Percentiles rank a stretch among this genome's conserved stretches.
These are phyloP conservation scores for Mixia osmundae DNA, from an alignment of 1,284 basidiomycete genomes.

Conservation along the genomic window DNA sequence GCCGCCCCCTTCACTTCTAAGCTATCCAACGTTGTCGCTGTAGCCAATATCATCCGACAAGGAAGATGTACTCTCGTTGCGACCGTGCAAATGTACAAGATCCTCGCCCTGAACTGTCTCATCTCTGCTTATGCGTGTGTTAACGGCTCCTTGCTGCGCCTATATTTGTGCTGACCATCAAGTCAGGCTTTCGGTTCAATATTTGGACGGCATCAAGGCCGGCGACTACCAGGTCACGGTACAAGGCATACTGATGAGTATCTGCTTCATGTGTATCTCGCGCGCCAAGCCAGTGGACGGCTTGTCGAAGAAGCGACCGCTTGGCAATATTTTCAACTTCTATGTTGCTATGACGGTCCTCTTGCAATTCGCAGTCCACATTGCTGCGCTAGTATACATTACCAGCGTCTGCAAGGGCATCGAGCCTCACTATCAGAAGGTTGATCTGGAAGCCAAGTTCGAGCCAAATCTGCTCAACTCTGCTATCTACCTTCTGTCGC, in stretches of 20 bases:
- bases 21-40: conserved; percentile 71
- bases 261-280: conserved; percentile 90
- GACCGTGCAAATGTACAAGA: conserved; percentile 98
- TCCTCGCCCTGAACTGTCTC: conserved; percentile 77
- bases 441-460: conserved; percentile 84
- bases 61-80: conserved; percentile 89
- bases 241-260: conserved; percentile 68
- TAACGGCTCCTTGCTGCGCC: not conserved
- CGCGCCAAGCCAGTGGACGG: conserved; percentile 90
- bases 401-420: conserved; percentile 50
- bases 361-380: conserved; percentile 75
- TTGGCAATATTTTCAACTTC: conserved; percentile 84
- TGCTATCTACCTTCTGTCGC: conserved; percentile 72
- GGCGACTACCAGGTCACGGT: conserved; percentile 46
- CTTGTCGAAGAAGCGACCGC: conserved; percentile 63
- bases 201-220: conserved; percentile 90
- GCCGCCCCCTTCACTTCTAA: conserved; percentile 94
- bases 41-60: conserved; percentile 85
- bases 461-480: conserved; percentile 80
- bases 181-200: conserved; percentile 53
- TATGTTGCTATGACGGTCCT: conserved; percentile 78
- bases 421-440: conserved; percentile 33
- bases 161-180: not conserved
- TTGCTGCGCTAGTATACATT: conserved; percentile 67
- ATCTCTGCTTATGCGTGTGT: conserved; percentile 66